A percentile compares a stretch with the other conserved stretches of the same genome.
Conservation (phyloP, 2,329 filamentous ascomycete genomes). For the Neonectria ditissima region DNA sequence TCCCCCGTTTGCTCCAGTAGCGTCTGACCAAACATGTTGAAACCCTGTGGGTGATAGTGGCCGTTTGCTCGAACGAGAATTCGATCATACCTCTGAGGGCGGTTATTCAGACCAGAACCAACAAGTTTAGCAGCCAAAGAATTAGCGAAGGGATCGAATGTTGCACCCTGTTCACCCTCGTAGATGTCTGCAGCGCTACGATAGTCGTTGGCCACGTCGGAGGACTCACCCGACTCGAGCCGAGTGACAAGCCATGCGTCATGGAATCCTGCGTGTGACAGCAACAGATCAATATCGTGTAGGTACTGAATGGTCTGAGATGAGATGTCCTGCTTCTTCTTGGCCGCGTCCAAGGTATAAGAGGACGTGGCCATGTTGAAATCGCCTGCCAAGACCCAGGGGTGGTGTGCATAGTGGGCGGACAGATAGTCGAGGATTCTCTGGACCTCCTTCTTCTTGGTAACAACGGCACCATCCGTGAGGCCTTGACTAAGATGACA, state of each 20-base stretch:
- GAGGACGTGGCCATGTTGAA: conserved; percentile 73
- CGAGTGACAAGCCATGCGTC: conserved; percentile 65
- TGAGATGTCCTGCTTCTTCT: conserved; percentile 66
- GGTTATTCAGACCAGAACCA: conserved; percentile 59
- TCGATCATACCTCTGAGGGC: conserved; percentile 75
- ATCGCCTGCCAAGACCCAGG: conserved; percentile 71
- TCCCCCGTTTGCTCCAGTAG: conserved; percentile 10
- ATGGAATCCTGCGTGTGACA: conserved; percentile 60
- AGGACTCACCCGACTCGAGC: conserved; percentile 57
- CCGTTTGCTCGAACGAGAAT: conserved; percentile 63
- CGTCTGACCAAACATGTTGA: conserved; percentile 68
- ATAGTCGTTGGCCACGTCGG: conserved; percentile 37
- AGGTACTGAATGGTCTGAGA: conserved; percentile 58
- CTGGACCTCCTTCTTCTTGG: conserved; percentile 68
- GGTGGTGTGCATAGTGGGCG: conserved; percentile 53
- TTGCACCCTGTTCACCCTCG: conserved; percentile 73
- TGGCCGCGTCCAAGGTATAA: conserved; percentile 64
- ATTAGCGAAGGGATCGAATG: conserved; percentile 71
- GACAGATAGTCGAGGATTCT: conserved; percentile 61
- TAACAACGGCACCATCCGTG: conserved; percentile 66
- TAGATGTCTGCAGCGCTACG: conserved; percentile 53
- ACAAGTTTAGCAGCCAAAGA: conserved; percentile 64
- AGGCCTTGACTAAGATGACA: conserved; percentile 73
- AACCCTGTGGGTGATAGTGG: conserved; percentile 53
- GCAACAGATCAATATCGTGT: conserved; percentile 57